These are phyloP conservation scores for Amylocarpus encephaloides DNA, from an alignment of 2,329 filamentous ascomycete species.

Conservation along the genomic window DNA sequence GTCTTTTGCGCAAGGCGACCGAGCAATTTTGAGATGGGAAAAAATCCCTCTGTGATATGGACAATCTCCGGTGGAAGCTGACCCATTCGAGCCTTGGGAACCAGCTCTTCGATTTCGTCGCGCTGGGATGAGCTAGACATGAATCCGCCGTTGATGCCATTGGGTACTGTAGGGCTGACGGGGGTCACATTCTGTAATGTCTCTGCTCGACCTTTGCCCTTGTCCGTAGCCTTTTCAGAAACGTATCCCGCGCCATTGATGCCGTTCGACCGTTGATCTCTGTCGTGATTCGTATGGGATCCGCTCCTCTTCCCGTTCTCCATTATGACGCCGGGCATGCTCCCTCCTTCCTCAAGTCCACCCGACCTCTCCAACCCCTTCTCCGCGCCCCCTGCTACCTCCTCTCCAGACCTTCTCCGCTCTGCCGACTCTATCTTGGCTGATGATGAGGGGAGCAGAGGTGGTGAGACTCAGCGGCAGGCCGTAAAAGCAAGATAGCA, in stretches of 20 bases:
- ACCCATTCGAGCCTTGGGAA: constrained; percentile 41
- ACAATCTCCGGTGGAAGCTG: constrained; percentile 55
- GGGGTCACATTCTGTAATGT: constrained; percentile 27
- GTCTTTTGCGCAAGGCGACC: constrained; percentile 75
- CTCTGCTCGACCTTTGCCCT: constrained; percentile 25
- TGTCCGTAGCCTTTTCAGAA: constrained; percentile 34
- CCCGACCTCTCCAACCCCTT: constrained; percentile 24
- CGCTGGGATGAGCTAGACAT: constrained; percentile 17
- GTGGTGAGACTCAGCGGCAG: constrained; percentile 7
- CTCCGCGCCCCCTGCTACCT: constrained; percentile 23
- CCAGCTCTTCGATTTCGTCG: constrained; percentile 13
- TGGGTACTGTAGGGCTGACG: constrained; percentile 23
- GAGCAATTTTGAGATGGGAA: constrained; percentile 69
- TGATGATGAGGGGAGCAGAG: constrained; percentile 15
- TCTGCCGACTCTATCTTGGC: constrained; percentile 33
- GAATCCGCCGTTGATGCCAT: constrained; percentile 25
- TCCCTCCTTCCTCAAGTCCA: constrained; percentile 22
- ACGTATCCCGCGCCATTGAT: constrained; percentile 35
- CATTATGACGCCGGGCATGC: constrained; percentile 51
- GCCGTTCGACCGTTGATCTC: constrained; percentile 40
- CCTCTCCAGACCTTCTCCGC: constrained; percentile 22
- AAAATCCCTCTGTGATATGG: constrained; percentile 71
- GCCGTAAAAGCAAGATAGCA: constrained; percentile 24
- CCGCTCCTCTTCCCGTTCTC: constrained; percentile 49
- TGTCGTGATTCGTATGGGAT: constrained; percentile 50